Base-by-base conservation (phyloP, 2,329 filamentous ascomycete species). In the Venturia nashicola region DNA sequence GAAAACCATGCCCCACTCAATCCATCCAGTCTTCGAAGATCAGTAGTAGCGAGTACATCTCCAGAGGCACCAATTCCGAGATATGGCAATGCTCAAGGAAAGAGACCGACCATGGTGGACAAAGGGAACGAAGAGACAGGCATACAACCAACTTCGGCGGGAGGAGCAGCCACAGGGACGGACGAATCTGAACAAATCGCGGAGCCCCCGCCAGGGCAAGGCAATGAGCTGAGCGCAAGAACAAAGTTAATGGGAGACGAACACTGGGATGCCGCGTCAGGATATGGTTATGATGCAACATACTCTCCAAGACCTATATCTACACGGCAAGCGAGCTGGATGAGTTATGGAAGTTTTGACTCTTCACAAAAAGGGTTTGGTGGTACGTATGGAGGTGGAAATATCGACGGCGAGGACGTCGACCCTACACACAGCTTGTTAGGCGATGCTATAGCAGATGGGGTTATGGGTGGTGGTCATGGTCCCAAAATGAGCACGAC, bases 401-500 rank as follows among this genome's bases (percentile, higher is more conserved):
- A 68, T 1, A 65, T 68, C 34, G 68, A 71, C 20, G 71, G 69
- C 43, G 71, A 71, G 40, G 68, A 65, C 27, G 68, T 70, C 2
- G 76, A 74, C 64, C 70, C 70, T 20, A 67, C 76, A 11, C 73
- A 76, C 61, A 72, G 75, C 27, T 66, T 77, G 51, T 67, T 80
- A 60, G 75, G 76, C 32, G 75, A 79, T 65, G 68, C 75, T 43
- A 67, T 79, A 40, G 74, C 75, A 51, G 79, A 80, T 66, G 76
- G 76, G 14, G 70, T 78, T 23, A 68, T 79, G 16, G 73, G 67
- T 66, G 72, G 65, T 68, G 74, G 70, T 63, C 77, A 78, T 65
- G 83, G 81, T 67, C 86, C 85, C 72, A 89, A 87, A 73, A 87
- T 86, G 79, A 87, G 84, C 68, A 88, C 86, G 14, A 91, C 89